Conservation (phyloP, 2,329 filamentous ascomycete species). For the Hypoxylon sp. region DNA sequence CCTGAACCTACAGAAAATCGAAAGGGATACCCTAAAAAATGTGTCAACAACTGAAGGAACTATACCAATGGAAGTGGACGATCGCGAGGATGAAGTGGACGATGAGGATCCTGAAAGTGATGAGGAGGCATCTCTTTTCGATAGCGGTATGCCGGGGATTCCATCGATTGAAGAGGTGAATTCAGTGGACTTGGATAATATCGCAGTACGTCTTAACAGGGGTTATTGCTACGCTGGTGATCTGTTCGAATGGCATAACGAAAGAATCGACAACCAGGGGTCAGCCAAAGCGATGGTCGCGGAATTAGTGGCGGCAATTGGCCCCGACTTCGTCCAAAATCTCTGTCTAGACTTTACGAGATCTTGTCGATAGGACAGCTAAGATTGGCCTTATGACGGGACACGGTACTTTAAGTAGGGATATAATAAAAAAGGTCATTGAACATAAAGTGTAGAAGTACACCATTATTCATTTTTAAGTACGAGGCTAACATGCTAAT, state of each 20-base stretch:
- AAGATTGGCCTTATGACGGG: not conserved
- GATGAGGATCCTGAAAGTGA: conserved; percentile 37
- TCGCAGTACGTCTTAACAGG: conserved; percentile 65
- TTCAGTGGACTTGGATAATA: conserved; percentile 68
- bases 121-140: conserved; percentile 62
- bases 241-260: conserved; percentile 68
- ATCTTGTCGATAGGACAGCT: conserved; percentile 5
- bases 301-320: conserved; percentile 76
- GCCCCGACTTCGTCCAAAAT: conserved; percentile 67
- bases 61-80: conserved; percentile 31
- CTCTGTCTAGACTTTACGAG: conserved; percentile 70
- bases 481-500: not conserved
- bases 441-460: not conserved
- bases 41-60: not conserved
- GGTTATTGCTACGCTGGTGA: conserved; percentile 50
- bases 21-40: conserved; percentile 25
- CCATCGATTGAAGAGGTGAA: conserved; percentile 67
- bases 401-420: not conserved
- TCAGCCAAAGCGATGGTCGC: conserved; percentile 73
- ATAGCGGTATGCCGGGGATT: conserved; percentile 76
- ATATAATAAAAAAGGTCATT: not conserved
- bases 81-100: conserved; percentile 3
- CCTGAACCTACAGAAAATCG: conserved; percentile 59
- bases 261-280: conserved; percentile 62
- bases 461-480: not conserved